Evolutionary conservation across 202 grass and related monocot genomes (phyloP).

Genomic region (Panicum virgatum): DNA sequence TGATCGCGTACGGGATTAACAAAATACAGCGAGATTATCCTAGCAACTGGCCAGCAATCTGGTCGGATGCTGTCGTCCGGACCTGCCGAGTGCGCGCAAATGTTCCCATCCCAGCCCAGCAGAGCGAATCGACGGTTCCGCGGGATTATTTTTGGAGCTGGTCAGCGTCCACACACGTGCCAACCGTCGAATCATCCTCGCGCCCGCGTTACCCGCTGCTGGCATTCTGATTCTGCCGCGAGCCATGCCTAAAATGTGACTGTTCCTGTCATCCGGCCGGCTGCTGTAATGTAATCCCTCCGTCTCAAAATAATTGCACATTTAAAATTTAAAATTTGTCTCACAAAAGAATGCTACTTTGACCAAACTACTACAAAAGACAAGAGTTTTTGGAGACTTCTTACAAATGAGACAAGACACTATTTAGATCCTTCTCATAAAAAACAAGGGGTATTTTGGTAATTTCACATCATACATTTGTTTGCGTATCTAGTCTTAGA

Average conservation of each 20-base stretch:
- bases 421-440: too few species aligned
- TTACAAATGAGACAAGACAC: too few species aligned
- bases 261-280: not conserved
- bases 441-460: too few species aligned
- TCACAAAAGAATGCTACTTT: too few species aligned
- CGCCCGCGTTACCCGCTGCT: not conserved
- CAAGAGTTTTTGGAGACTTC: too few species aligned
- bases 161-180: slow-evolving; percentile 25
- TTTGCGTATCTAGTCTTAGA: too few species aligned
- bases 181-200: slow-evolving; percentile 22
- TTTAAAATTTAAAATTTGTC: too few species aligned
- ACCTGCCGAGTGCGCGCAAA: not conserved
- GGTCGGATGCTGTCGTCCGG: not conserved
- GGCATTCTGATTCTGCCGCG: not conserved
- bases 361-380: too few species aligned
- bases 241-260: slow-evolving; percentile 12
- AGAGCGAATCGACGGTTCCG: not conserved
- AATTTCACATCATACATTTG: too few species aligned
- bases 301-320: too few species aligned
- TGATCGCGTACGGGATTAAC: not conserved
- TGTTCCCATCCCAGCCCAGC: too few species aligned
- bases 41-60: not conserved
- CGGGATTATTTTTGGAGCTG: not conserved
- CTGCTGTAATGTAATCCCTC: too few species aligned
- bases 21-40: slow-evolving; percentile 7